Base-by-base conservation (phyloP, 345 rosid genomes). In the Psidium guajava region DNA sequence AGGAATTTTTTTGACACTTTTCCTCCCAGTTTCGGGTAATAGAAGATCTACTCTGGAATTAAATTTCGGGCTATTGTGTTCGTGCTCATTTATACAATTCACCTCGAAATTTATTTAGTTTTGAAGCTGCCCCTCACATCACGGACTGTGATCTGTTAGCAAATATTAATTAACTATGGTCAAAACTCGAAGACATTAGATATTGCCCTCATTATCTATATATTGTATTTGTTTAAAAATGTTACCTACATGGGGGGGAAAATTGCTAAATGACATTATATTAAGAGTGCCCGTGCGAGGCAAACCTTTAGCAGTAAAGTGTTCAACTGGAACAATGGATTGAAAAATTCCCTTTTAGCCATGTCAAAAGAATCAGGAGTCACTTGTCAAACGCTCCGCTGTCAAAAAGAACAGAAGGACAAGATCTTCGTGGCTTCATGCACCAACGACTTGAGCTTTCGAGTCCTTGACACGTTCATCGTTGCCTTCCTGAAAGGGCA, bases 251-350 rank as follows among this genome's bases (percentile, higher is more conserved):
- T 58, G 18, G 32, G 5, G 0, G 9, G 69, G n/a, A 59, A 59
- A 59, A n/a, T 59, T 50, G 18, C 4, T n/a, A n/a, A 59, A 1
- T n/a, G 69, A n/a, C 18, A 27, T 61, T 61, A 28, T 6, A 61
- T 61, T 40, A 28, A 61, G 74, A 28, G 32, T 61, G 74, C 11
- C 74, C 21, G 5, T 1, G 21, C 40, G 5, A 0, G 28, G 42
- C 21, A 6, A 27, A 0, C 2, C 20, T n/a, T 61, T 20, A 8
- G 11, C 12, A 0, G 10, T 27, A 15, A 61, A 61, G 21, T 0
- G 40, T 18, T 61, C 21, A 6, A 61, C 21, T 61, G 0, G 42
- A 15, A 0, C 36, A 58, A 58, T 12, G 32, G 58, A 58, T n/a
- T 58, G 44, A 42, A 42, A 2, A n/a, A n/a, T 58, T 8, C 8